These are phyloP conservation scores for Biancaea sappan DNA, from an alignment of 306 rosid species.

Conservation along the genomic window DNA sequence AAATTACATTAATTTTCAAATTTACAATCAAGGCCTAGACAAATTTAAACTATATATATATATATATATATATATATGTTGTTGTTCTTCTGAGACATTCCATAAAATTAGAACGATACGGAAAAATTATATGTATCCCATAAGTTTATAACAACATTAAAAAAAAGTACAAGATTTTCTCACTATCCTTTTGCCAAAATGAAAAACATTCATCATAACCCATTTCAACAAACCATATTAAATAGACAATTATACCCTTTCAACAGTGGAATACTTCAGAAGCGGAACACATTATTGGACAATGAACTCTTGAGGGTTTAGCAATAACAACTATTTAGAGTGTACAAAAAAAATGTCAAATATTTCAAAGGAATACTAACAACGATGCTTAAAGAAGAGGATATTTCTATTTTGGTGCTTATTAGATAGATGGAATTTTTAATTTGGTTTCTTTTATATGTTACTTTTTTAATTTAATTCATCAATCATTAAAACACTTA, in stretches of 20 bases:
- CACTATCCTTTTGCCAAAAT: not conserved
- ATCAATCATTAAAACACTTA: too few species aligned
- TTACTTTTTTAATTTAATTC: too few species aligned
- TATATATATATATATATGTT: too few species aligned
- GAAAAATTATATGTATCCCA: too few species aligned
- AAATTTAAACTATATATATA: too few species aligned
- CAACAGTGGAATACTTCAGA: constrained; percentile 19
- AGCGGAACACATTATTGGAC: constrained; percentile 31
- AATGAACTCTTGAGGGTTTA: constrained; percentile 37
- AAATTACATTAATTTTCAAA: too few species aligned
- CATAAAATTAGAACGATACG: too few species aligned
- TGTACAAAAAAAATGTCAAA: constrained; percentile 28
- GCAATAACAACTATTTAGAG: constrained; percentile 25
- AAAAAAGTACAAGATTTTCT: not conserved
- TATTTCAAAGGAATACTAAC: constrained; percentile 17
- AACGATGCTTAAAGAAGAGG: not conserved
- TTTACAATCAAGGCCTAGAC: too few species aligned
- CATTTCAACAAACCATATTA: constrained; percentile 3
- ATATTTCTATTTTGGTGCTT: too few species aligned
- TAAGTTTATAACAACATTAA: not conserved
- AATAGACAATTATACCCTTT: constrained; percentile 19
- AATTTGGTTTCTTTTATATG: too few species aligned
- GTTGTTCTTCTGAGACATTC: too few species aligned
- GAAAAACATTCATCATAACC: not conserved
- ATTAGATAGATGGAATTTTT: too few species aligned